Base-by-base conservation (phyloP, 2,329 filamentous ascomycete genomes). In the Amesomyces nigricolor region DNA sequence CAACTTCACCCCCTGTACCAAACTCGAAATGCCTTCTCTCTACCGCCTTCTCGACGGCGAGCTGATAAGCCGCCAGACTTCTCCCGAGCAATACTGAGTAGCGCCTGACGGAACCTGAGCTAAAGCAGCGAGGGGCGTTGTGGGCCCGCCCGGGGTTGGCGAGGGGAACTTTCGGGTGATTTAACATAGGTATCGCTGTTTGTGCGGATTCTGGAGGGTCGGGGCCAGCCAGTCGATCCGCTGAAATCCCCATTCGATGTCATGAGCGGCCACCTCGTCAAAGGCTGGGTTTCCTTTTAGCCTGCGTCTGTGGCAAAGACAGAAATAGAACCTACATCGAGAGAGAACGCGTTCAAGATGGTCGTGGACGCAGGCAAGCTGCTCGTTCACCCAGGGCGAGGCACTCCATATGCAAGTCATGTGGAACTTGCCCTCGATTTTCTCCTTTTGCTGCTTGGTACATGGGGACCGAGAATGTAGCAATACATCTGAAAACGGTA, bases 301-400 rank as follows among this genome's bases (percentile, higher is more conserved):
- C 17, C 17, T 19, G 17, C 17, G 17, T 19, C 17, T 19, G 17
- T 19, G 17, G 17, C 2, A 19, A 19, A 19, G 30, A 7, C 30
- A 32, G 30, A 8, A 10, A 32, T 32, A 32, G 45, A 2, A 37
- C 29, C 10, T n/a, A 52, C 49, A 40, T 14, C 19, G 29, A 5
- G 49, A 51, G 5, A 52, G 7, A n/a, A 52, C 49, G 4, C 49
- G 40, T 26, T 52, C 49, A 38, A 52, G 45, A n/a, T 52, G 45
- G 3, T 52, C 40, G 19, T 45, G 49, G 7, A 52, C n/a, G 11
- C 49, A 52, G 5, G 40, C 49, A 5, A 52, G 42, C 14, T 52
- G 49, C 14, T 52, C 49, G 14, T 52, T 45, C 2, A 52, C 49
- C 49, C 49, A 52, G 42, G n/a, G 39, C 37, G 22, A 30, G 22